A percentile compares a stretch with the other conserved stretches of the same genome.
Evolutionary conservation across 495 filamentous ascomycete species (phyloP).

Genomic region (Aspergillus conjunctus): DNA sequence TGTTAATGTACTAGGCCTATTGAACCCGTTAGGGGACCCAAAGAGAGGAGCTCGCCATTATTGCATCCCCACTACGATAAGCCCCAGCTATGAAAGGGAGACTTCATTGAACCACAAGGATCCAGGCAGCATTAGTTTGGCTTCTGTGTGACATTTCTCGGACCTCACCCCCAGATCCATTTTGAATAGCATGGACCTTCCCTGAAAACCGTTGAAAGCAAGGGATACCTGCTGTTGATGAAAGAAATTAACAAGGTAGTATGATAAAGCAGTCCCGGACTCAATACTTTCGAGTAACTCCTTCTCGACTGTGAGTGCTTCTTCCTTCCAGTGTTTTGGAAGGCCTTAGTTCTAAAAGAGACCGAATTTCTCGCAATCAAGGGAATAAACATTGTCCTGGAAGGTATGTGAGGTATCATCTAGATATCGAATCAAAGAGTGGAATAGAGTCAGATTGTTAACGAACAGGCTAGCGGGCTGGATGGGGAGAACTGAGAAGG

Average conservation of each 20-base stretch:
- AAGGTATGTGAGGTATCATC: slow-evolving; percentile 13
- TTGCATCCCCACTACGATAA: neutral
- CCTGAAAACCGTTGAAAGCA: slow-evolving; percentile 17
- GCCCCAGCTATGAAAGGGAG: neutral
- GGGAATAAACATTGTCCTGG: neutral
- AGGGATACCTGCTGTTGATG: slow-evolving; percentile 7
- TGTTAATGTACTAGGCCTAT: neutral
- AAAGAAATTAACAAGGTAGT: no score
- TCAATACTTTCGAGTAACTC: neutral
- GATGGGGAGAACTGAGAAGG: neutral
- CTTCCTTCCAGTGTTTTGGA: neutral
- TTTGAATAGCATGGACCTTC: neutral
- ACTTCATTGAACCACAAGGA: slow-evolving; percentile 1
- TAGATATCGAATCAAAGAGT: slow-evolving; percentile 3
- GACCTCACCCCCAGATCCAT: neutral
- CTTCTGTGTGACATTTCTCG: slow-evolving; percentile 19
- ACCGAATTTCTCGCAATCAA: neutral
- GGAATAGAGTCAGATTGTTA: slow-evolving; percentile 4
- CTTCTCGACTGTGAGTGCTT: neutral
- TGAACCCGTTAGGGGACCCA: neutral
- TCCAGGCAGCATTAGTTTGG: slow-evolving; percentile 9
- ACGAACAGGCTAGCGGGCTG: neutral
- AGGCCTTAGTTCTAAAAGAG: neutral
- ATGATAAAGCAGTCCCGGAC: neutral
- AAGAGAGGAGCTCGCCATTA: neutral